phyloP scores from a whole-genome alignment of 2,329 filamentous ascomycete species.

The Nigrospora oryzae region DNA sequence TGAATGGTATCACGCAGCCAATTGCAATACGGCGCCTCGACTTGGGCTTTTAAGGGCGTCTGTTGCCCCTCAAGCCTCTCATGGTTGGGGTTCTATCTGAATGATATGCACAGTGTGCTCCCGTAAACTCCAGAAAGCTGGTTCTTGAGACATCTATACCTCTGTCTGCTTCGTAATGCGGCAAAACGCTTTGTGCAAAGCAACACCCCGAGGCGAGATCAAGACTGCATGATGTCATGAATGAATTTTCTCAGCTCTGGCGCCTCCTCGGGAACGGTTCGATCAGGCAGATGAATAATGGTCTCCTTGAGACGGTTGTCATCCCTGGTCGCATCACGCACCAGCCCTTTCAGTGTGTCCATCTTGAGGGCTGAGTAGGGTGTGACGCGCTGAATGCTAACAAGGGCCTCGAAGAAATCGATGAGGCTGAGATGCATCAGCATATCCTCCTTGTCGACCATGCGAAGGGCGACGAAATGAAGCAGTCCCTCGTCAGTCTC shows the following conservation, averaged over 20 bases:
- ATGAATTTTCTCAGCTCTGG: slow-evolving; percentile 38
- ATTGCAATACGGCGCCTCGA: too few relatives aligned
- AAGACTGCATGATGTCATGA: slow-evolving; percentile 26
- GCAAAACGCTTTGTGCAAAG: too few relatives aligned
- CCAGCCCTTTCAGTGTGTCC: slow-evolving; percentile 25
- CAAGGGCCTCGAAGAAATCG: slow-evolving; percentile 2
- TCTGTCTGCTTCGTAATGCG: too few relatives aligned
- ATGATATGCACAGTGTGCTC: too few relatives aligned
- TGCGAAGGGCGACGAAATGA: slow-evolving; percentile 40
- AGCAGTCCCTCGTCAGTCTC: slow-evolving; percentile 30
- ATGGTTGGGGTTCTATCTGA: too few relatives aligned
- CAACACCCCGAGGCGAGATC: background rate
- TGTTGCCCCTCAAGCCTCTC: too few relatives aligned
- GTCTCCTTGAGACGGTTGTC: slow-evolving; percentile 29
- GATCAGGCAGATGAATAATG: slow-evolving; percentile 33
- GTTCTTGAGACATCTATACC: too few relatives aligned
- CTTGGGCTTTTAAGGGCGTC: too few relatives aligned
- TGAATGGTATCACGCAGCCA: too few relatives aligned
- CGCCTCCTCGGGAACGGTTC: slow-evolving; percentile 42
- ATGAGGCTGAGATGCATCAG: slow-evolving; percentile 1
- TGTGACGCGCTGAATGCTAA: slow-evolving; percentile 37
- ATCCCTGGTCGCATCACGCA: slow-evolving; percentile 28
- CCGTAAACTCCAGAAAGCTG: too few relatives aligned
- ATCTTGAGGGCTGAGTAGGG: slow-evolving; percentile 26
- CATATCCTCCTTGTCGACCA: slow-evolving; percentile 39